A percentile compares a stretch with the other conserved stretches of the same genome.
Evolutionary conservation across 2,329 filamentous ascomycete species (phyloP).

Genomic region (Aureobasidium uvarum): DNA sequence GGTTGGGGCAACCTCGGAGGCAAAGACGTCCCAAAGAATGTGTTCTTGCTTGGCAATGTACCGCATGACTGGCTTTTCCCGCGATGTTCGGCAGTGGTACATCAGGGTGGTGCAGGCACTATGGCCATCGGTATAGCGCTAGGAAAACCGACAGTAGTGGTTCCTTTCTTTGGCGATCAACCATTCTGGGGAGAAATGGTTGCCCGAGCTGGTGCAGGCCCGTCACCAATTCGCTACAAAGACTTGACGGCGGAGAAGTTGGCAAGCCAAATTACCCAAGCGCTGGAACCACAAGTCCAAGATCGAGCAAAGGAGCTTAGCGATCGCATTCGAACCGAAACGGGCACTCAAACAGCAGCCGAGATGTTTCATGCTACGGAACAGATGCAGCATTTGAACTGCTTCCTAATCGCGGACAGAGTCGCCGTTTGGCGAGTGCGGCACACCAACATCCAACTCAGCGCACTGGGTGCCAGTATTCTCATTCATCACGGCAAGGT

Average conservation of each 20-base stretch:
- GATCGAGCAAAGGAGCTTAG: conserved; percentile 29
- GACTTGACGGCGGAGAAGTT: conserved; percentile 40
- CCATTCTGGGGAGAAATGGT: conserved; percentile 50
- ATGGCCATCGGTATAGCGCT: conserved; percentile 36
- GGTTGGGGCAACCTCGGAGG: conserved; percentile 43
- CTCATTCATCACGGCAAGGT: not conserved
- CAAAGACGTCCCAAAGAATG: conserved; percentile 36
- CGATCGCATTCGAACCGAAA: conserved; percentile 36
- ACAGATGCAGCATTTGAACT: conserved; percentile 39
- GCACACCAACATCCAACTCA: conserved; percentile 60
- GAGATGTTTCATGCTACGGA: conserved; percentile 40
- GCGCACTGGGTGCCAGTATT: conserved; percentile 42
- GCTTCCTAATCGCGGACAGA: conserved; percentile 62
- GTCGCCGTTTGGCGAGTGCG: conserved; percentile 70
- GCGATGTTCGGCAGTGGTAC: conserved; percentile 39
- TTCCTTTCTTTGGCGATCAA: conserved; percentile 48
- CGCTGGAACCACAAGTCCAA: conserved; percentile 37
- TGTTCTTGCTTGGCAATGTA: conserved; percentile 39
- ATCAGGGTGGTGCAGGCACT: conserved; percentile 36
- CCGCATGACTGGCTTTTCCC: conserved; percentile 39
- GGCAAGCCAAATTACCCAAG: conserved; percentile 41
- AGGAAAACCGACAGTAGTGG: conserved; percentile 35
- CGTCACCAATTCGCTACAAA: conserved; percentile 42
- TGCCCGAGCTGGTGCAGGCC: conserved; percentile 43
- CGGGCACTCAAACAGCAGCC: conserved; percentile 44